Evolutionary conservation across 1,284 basidiomycete genomes (phyloP).

Genomic region (Leccinum olivaceoglutinosum): DNA sequence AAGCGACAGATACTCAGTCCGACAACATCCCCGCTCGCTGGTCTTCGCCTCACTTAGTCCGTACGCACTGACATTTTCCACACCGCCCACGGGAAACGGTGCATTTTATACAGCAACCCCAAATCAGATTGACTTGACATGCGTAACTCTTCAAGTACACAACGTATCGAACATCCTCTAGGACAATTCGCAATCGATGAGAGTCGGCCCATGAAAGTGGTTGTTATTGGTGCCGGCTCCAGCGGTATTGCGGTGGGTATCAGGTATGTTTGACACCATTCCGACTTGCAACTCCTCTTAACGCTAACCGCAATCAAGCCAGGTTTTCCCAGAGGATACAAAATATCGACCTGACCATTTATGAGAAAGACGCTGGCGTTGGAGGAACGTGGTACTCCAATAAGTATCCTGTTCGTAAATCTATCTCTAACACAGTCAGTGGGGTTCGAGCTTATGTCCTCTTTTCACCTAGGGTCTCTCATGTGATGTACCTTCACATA

Average conservation of each 20-base stretch:
- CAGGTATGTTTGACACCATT: conserved; percentile 28
- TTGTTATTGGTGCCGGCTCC: conserved; percentile 19
- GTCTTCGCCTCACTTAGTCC: too few species aligned
- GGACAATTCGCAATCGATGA: conserved; percentile 19
- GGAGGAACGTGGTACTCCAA: conserved; percentile 55
- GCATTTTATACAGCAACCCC: conserved; percentile 18
- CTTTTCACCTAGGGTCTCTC: neutral
- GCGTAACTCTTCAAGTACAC: neutral
- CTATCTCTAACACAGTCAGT: neutral
- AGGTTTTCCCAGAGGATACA: conserved; percentile 51
- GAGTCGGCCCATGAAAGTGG: conserved; percentile 13
- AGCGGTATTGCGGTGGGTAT: conserved; percentile 41
- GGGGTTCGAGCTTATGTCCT: neutral
- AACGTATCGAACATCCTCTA: neutral
- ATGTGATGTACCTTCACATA: conserved; percentile 51
- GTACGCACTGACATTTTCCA: neutral
- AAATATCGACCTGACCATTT: conserved; percentile 53
- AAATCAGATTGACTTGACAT: neutral
- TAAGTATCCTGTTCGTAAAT: conserved; percentile 31
- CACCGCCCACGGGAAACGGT: neutral
- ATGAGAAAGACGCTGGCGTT: conserved; percentile 21
- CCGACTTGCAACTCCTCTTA: neutral
- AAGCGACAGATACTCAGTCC: too few species aligned
- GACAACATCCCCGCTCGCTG: too few species aligned
- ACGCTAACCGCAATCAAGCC: neutral